Conservation (phyloP, 2,329 filamentous ascomycete species). For the Thyridium curvatum region DNA sequence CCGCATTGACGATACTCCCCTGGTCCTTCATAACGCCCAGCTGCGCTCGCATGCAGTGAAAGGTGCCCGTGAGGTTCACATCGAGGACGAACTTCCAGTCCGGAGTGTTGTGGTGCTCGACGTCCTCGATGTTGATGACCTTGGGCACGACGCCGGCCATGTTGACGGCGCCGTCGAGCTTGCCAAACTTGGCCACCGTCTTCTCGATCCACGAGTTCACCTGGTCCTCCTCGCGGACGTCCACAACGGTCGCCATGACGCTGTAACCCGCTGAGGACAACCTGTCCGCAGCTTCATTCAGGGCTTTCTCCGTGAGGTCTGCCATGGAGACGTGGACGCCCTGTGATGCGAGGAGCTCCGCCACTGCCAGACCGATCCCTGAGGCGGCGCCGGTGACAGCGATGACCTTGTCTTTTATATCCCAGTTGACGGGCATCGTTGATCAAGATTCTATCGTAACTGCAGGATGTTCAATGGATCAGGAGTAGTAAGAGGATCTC, state of each 20-base stretch:
- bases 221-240: constrained; percentile 21
- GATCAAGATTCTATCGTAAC: no score
- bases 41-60: constrained; percentile 19
- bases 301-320: constrained; percentile 2
- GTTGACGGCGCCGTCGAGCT: constrained; percentile 29
- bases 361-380: constrained; percentile 10
- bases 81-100: constrained; percentile 10
- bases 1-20: constrained; percentile 38
- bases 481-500: no score
- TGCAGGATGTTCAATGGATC: no score
- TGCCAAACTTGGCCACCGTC: constrained; percentile 22
- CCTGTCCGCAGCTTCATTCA: constrained; percentile 2
- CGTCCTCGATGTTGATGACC: constrained; percentile 5
- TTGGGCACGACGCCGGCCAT: constrained; percentile 25
- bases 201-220: constrained; percentile 27
- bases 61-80: constrained; percentile 10
- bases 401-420: constrained; percentile 9
- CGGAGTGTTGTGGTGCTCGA: constrained; percentile 9
- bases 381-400: constrained; percentile 9
- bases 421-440: constrained; percentile 7
- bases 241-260: constrained; percentile 10
- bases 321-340: constrained; percentile 6
- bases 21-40: constrained; percentile 37
- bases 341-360: constrained; percentile 1
- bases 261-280: neutral